Evolutionary conservation across 352 stramenopile genomes (phyloP).

Genomic region (Phytophthora cajani): DNA sequence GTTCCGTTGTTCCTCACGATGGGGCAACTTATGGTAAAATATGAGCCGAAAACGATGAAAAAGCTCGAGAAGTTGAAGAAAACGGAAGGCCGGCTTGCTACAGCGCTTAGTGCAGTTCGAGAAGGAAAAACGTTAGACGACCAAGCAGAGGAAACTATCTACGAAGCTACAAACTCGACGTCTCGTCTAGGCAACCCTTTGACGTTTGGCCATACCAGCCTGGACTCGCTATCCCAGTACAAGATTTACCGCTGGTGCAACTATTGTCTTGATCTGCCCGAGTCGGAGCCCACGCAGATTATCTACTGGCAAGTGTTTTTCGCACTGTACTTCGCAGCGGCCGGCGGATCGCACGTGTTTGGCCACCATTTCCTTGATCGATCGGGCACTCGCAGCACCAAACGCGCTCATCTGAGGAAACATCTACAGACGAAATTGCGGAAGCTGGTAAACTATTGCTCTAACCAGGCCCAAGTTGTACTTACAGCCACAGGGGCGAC

Average conservation of each 20-base stretch:
- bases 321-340: slow-evolving; percentile 70
- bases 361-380: slow-evolving; percentile 72
- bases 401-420: slow-evolving; percentile 56
- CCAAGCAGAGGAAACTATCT: slow-evolving; percentile 27
- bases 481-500: slow-evolving; percentile 45
- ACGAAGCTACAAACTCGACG: slow-evolving; percentile 7
- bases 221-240: slow-evolving; percentile 69
- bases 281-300: slow-evolving; percentile 56
- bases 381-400: slow-evolving; percentile 33
- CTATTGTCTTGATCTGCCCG: slow-evolving; percentile 65
- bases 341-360: slow-evolving; percentile 56
- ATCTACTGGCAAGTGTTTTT: slow-evolving; percentile 82
- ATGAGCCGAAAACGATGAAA: slow-evolving; percentile 77
- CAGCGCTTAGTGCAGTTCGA: slow-evolving; percentile 46
- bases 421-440: slow-evolving; percentile 64
- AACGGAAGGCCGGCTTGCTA: slow-evolving; percentile 57
- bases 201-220: slow-evolving; percentile 53
- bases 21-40: slow-evolving; percentile 77
- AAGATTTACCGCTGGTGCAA: slow-evolving; percentile 77
- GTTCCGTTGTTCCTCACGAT: slow-evolving; percentile 69
- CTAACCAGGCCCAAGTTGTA: slow-evolving; percentile 67
- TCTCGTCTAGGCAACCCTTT: slow-evolving; percentile 28
- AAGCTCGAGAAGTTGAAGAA: slow-evolving; percentile 85
- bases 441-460: slow-evolving; percentile 66
- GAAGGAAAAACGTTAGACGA: slow-evolving; percentile 27